Evolutionary conservation across 2,329 filamentous ascomycete genomes (phyloP).

Genomic region (Venturia pyrina): DNA sequence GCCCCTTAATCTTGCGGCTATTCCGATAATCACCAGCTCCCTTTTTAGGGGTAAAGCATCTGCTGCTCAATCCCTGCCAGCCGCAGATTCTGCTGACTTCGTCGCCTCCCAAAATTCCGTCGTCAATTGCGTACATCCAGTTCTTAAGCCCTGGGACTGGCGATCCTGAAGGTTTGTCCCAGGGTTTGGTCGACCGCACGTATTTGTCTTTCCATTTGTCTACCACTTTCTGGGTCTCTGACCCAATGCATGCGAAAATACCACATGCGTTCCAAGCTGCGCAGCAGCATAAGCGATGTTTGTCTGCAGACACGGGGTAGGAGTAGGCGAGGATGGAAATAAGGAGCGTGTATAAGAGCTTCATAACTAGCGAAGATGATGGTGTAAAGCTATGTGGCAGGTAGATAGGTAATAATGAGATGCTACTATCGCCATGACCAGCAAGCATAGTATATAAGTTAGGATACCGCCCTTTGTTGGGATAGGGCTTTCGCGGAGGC

Average conservation of each 20-base stretch:
- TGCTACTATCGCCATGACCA: not conserved
- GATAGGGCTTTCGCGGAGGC: no score
- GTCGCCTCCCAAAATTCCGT: not conserved
- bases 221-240: not conserved
- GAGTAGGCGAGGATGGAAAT: not conserved
- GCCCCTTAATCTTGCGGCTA: not conserved
- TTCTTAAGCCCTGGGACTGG: not conserved
- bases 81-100: not conserved
- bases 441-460: not conserved
- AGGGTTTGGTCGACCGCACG: not conserved
- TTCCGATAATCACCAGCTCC: not conserved
- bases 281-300: not conserved
- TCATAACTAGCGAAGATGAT: not conserved
- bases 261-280: not conserved
- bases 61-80: not conserved
- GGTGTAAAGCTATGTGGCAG: not conserved
- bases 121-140: not conserved
- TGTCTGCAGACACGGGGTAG: not conserved
- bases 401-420: not conserved
- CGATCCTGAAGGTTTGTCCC: not conserved
- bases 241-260: not conserved
- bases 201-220: not conserved
- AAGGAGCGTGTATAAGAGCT: not conserved
- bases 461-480: no score
- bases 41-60: not conserved